Conservation (phyloP, 2,329 filamentous ascomycete genomes). For the Fusarium mexicanum region DNA sequence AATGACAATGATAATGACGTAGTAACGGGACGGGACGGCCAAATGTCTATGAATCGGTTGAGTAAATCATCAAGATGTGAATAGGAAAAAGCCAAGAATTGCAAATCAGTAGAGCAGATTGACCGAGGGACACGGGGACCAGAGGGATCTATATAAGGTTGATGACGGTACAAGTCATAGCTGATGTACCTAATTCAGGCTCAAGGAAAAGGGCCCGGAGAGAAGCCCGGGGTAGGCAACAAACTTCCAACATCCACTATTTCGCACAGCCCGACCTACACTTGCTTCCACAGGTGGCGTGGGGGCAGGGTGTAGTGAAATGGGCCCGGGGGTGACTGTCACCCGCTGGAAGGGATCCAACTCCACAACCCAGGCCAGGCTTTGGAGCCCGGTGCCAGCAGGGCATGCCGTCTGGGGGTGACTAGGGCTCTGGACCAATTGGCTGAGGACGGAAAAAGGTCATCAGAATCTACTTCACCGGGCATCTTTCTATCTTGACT, state of each 20-base stretch:
- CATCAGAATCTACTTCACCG: neutral
- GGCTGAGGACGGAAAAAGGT: neutral
- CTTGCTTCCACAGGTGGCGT: constrained; percentile 34
- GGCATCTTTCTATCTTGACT: constrained; percentile 1
- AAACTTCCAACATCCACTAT: constrained; percentile 30
- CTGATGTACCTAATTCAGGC: constrained; percentile 36
- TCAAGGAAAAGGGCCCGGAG: constrained; percentile 33
- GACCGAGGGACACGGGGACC: constrained; percentile 17
- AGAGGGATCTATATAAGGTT: constrained; percentile 43
- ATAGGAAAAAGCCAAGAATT: constrained; percentile 16
- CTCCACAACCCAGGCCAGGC: neutral
- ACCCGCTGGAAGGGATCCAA: constrained; percentile 14
- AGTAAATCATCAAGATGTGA: constrained; percentile 14
- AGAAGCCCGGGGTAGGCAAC: constrained; percentile 40
- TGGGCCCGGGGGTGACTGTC: constrained; percentile 32
- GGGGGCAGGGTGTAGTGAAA: constrained; percentile 36
- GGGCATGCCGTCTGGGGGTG: constrained; percentile 6
- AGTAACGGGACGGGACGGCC: constrained; percentile 11
- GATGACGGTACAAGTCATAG: constrained; percentile 38
- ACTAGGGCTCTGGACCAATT: constrained; percentile 10
- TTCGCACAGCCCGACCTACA: constrained; percentile 12
- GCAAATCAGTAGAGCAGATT: constrained; percentile 11
- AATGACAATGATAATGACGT: constrained; percentile 27
- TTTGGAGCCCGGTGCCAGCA: neutral
- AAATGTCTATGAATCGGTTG: constrained; percentile 10